Conservation (phyloP, 129 eudicot genomes). For the Helichrysum umbraculigerum region DNA sequence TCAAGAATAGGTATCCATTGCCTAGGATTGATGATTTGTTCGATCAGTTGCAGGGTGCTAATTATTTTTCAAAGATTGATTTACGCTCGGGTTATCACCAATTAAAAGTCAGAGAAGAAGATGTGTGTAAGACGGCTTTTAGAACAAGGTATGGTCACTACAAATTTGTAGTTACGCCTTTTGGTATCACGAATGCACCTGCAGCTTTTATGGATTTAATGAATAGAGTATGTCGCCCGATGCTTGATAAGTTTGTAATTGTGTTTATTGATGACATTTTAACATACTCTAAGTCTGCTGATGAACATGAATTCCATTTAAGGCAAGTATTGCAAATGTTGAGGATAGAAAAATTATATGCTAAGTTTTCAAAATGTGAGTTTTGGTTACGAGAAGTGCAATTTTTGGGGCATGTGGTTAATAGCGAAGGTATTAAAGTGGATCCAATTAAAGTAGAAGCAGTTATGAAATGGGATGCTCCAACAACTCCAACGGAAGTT, state of each 20-base stretch:
- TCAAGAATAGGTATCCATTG: too few species aligned
- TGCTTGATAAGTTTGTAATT: too few species aligned
- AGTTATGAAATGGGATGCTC: not conserved
- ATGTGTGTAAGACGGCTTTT: not conserved
- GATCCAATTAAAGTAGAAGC: not conserved
- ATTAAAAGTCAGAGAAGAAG: not conserved
- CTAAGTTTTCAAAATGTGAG: not conserved
- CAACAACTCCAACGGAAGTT: not conserved
- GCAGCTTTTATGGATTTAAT: not conserved
- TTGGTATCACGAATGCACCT: not conserved
- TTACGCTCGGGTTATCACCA: not conserved
- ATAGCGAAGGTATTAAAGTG: not conserved
- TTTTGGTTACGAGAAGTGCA: not conserved
- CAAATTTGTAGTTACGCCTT: not conserved
- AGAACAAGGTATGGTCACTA: not conserved
- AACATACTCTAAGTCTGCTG: too few species aligned
- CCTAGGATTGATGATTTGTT: too few species aligned
- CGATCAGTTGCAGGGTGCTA: too few species aligned
- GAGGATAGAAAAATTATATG: not conserved
- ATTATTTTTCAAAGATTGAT: too few species aligned
- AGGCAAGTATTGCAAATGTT: too few species aligned
- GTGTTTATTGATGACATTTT: too few species aligned
- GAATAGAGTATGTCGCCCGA: too few species aligned
- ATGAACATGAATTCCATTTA: too few species aligned
- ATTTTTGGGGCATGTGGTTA: not conserved